Percentiles rank a stretch among this genome's conserved stretches.
Conservation (phyloP, 2,329 filamentous ascomycete genomes). For the Fusarium coicis region DNA sequence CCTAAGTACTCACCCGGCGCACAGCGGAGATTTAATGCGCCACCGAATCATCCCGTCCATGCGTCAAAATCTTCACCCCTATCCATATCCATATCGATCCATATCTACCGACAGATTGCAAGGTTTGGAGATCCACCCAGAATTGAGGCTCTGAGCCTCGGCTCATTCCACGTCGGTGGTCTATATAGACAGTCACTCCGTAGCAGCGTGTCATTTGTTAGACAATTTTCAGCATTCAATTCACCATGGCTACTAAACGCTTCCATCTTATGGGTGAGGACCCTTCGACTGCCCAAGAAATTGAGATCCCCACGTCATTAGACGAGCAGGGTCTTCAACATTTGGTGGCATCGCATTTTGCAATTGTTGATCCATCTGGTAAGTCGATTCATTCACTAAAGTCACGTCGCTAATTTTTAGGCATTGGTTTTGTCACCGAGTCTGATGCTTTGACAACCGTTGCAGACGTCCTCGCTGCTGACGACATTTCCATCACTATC, state of each 20-base stretch:
- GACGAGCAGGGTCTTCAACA: conserved; percentile 53
- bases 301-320: conserved; percentile 50
- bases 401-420: conserved; percentile 37
- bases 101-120: conserved; percentile 18
- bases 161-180: not conserved
- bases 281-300: conserved; percentile 48
- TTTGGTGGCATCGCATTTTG: conserved; percentile 55
- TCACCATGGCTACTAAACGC: conserved; percentile 50
- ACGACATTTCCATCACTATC: conserved; percentile 56
- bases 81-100: conserved; percentile 2
- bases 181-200: conserved; percentile 26
- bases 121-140: conserved; percentile 10
- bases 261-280: conserved; percentile 58
- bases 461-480: conserved; percentile 49
- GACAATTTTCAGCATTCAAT: conserved; percentile 2
- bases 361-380: conserved; percentile 56
- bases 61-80: conserved; percentile 21
- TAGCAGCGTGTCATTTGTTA: not conserved
- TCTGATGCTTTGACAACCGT: conserved; percentile 47
- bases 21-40: conserved; percentile 16
- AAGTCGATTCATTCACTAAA: not conserved
- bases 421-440: conserved; percentile 51
- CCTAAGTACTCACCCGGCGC: not conserved
- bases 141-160: conserved; percentile 15
- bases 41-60: conserved; percentile 12